These are phyloP conservation scores for Glaciozyma antarctica DNA, from an alignment of 768 basidiomycete species.

Conservation along the genomic window DNA sequence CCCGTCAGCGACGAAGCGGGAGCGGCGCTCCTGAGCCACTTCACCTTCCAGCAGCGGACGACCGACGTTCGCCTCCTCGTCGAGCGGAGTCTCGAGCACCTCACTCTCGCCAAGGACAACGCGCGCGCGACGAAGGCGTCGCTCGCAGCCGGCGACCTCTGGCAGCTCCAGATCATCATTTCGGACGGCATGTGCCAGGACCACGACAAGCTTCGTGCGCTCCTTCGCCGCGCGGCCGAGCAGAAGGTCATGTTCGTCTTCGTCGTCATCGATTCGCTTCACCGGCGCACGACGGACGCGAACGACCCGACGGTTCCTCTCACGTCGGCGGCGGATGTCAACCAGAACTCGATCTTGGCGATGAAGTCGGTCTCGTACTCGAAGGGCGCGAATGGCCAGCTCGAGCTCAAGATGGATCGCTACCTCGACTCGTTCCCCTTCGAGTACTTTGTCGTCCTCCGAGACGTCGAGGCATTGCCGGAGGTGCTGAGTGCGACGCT, in stretches of 20 bases:
- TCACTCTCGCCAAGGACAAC: constrained; percentile 60
- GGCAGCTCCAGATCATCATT: constrained; percentile 97
- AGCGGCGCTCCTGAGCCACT: constrained; percentile 66
- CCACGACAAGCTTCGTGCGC: constrained; percentile 68
- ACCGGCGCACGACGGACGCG: constrained; percentile 30
- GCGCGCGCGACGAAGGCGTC: constrained; percentile 48
- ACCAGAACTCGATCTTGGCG: constrained; percentile 71
- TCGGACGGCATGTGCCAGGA: constrained; percentile 99
- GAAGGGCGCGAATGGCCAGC: constrained; percentile 53
- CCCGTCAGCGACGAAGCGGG: constrained; percentile 74
- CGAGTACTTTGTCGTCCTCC: constrained; percentile 89
- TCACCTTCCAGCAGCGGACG: constrained; percentile 78
- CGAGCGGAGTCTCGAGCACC: constrained; percentile 50
- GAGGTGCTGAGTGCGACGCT: constrained; percentile 79
- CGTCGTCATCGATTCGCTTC: constrained; percentile 82
- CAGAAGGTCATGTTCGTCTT: constrained; percentile 93
- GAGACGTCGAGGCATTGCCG: constrained; percentile 81
- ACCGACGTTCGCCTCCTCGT: constrained; percentile 79
- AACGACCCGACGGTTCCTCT: constrained; percentile 15
- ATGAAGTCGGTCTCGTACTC: constrained; percentile 89
- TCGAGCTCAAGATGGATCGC: constrained; percentile 52
- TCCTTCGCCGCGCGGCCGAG: constrained; percentile 75
- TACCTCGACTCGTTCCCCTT: constrained; percentile 93
- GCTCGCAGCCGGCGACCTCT: constrained; percentile 63
- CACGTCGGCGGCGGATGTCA: constrained; percentile 26